Base-by-base conservation (phyloP, 1,284 basidiomycete genomes). In the Coriolopsis trogii region DNA sequence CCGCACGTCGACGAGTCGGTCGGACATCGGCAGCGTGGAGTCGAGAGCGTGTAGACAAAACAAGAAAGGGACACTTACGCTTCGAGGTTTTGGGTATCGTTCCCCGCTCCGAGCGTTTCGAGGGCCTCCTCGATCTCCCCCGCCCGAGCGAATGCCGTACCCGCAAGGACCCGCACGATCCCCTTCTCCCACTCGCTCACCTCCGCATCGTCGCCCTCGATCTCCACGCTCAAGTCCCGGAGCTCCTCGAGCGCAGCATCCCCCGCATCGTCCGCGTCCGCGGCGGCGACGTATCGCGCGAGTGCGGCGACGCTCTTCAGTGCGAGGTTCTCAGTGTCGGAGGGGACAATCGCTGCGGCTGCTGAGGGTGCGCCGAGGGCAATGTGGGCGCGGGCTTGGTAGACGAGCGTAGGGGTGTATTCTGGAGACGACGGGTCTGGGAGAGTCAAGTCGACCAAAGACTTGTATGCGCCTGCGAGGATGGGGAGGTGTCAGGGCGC, bases 111-210 rank as follows among this genome's bases (percentile, higher is more conserved):
- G 24, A 97, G 77, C 0, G 91, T 93, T 67, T 95, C 93, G 24
- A 97, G 74, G 0, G 93, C 93, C 72, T 97, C 95, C 70, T 96
- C 93, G 15, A 89, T 71, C 72, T 97, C 94, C 4, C 87, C 88
- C 20, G 89, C 90, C 18, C 83, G 75, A 15, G 87, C 80, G 69
- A 95, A 96, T 1, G 93, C 89, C 3, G 89, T 93, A 6, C 87
- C 93, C 15, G 92, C 90, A 3, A 93, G 71, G 15, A 90, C 89
- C 47, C 85, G 77, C 1, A 95, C 91, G 24, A 84, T 69, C 26
- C 84, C 85, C 66, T 84, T 87, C 57, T 87, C 87, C 53, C 75
- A 77, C 25, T 82, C 79, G 15, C 74, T 80, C 6, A 78, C 80
- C 38, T 87, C 84, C 9, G 72, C 77, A 58, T 87, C 89, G 23